Conservation (phyloP, 2,329 filamentous ascomycete genomes). For the Xylariaceae sp. region DNA sequence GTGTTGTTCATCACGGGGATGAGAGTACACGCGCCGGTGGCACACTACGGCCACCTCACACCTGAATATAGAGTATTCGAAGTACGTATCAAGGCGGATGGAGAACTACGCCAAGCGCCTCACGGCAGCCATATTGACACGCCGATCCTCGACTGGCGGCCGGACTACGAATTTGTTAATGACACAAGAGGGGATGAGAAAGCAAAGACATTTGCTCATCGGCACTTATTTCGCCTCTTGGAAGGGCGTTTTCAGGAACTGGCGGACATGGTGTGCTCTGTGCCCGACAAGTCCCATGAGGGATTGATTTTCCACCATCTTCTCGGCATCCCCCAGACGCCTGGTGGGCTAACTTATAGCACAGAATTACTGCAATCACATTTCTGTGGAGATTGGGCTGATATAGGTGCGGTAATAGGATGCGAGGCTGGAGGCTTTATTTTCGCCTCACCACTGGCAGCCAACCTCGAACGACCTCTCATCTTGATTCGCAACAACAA, state of each 20-base stretch:
- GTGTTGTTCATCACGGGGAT: slow-evolving; percentile 61
- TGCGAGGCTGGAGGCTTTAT: slow-evolving; percentile 57
- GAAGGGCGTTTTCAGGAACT: slow-evolving; percentile 44
- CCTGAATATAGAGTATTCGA: slow-evolving; percentile 51
- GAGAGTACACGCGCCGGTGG: slow-evolving; percentile 57
- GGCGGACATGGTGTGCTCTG: slow-evolving; percentile 43
- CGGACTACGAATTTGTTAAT: too few relatives aligned
- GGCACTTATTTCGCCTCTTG: slow-evolving; percentile 42
- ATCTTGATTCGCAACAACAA: slow-evolving; percentile 54
- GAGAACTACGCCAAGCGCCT: slow-evolving; percentile 35
- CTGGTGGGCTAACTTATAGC: slow-evolving; percentile 48
- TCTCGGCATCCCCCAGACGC: slow-evolving; percentile 50
- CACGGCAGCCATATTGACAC: slow-evolving; percentile 25
- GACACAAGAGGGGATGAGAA: slow-evolving; percentile 38
- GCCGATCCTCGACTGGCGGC: slow-evolving; percentile 21
- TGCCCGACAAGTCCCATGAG: slow-evolving; percentile 47
- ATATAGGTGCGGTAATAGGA: slow-evolving; percentile 42
- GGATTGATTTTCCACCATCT: slow-evolving; percentile 56
- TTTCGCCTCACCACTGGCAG: slow-evolving; percentile 50
- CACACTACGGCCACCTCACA: slow-evolving; percentile 50
- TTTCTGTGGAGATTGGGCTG: slow-evolving; percentile 44
- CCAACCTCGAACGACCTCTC: slow-evolving; percentile 38
- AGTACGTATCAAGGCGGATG: slow-evolving; percentile 42
- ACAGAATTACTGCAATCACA: slow-evolving; percentile 44
- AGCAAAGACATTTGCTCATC: slow-evolving; percentile 39